These are phyloP conservation scores for Boletellus ananas DNA, from an alignment of 768 basidiomycete genomes.

Conservation along the genomic window DNA sequence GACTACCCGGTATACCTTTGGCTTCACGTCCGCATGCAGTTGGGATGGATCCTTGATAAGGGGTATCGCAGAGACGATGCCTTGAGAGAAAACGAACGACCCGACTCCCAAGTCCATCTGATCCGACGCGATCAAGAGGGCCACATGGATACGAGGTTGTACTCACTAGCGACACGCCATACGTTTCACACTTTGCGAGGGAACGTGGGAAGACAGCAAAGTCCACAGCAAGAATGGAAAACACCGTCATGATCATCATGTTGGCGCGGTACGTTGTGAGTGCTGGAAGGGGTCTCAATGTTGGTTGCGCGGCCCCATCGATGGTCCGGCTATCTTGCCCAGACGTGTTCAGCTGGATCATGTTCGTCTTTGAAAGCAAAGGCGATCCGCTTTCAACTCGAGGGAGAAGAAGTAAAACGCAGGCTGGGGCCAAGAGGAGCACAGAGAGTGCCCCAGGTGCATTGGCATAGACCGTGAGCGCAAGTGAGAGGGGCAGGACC, in stretches of 20 bases:
- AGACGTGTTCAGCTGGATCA: neutral
- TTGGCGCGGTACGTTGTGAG: conserved; percentile 87
- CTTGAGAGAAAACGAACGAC: conserved; percentile 95
- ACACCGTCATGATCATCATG: conserved; percentile 90
- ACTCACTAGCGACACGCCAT: conserved; percentile 87
- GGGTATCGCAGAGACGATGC: conserved; percentile 84
- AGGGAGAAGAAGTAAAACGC: conserved; percentile 42
- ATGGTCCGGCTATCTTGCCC: neutral
- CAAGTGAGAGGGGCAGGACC: conserved; percentile 73
- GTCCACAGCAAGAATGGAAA: conserved; percentile 94
- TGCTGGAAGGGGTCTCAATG: conserved; percentile 57
- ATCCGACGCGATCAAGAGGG: conserved; percentile 1
- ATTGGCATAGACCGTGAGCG: conserved; percentile 72
- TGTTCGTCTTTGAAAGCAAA: conserved; percentile 43
- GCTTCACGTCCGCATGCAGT: conserved; percentile 44
- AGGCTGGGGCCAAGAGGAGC: conserved; percentile 44
- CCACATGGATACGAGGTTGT: neutral
- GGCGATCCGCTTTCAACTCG: conserved; percentile 44
- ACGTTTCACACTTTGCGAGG: conserved; percentile 91
- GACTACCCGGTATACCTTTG: conserved; percentile 49
- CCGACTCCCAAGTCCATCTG: conserved; percentile 99
- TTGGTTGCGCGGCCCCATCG: neutral
- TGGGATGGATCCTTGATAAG: conserved; percentile 60
- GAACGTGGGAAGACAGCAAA: conserved; percentile 87
- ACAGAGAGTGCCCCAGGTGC: conserved; percentile 50